phyloP scores from a whole-genome alignment of 129 eudicot genomes.

The Calendula officinalis region DNA sequence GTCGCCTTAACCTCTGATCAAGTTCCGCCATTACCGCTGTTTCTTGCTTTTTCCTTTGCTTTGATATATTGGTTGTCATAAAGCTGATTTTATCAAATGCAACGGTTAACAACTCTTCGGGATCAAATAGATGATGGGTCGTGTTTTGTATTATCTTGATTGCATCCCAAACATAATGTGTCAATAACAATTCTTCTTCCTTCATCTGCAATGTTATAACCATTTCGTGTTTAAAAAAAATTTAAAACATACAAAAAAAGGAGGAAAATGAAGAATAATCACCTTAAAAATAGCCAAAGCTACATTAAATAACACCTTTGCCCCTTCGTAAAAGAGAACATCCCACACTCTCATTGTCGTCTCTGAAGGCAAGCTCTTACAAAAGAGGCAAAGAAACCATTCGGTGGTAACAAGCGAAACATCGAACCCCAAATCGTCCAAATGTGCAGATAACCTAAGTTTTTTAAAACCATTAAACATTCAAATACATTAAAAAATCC shows the following conservation, averaged over 20 bases:
- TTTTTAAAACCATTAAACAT: neutral
- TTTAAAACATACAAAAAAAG: neutral
- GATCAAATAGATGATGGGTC: constrained; percentile 83
- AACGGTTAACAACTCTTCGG: constrained; percentile 77
- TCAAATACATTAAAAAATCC: constrained; percentile 3
- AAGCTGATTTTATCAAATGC: constrained; percentile 71
- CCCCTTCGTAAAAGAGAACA: constrained; percentile 90
- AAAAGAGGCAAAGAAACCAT: constrained; percentile 87
- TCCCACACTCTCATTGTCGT: constrained; percentile 96
- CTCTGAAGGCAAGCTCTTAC: constrained; percentile 92
- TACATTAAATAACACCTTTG: constrained; percentile 64
- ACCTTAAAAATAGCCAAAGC: constrained; percentile 94
- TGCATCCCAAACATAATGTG: constrained; percentile 76
- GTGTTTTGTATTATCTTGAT: constrained; percentile 66
- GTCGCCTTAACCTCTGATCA: constrained; percentile 69
- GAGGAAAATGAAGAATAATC: neutral
- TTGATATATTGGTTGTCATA: constrained; percentile 68
- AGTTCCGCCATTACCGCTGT: constrained; percentile 86
- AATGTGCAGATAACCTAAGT: constrained; percentile 69
- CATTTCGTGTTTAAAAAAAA: neutral
- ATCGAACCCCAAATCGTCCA: constrained; percentile 76
- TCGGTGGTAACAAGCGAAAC: constrained; percentile 86
- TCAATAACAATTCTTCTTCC: constrained; percentile 68
- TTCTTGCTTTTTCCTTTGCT: constrained; percentile 91
- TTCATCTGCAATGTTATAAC: constrained; percentile 55